A percentile compares a stretch with the other conserved stretches of the same genome.
Conservation (phyloP, 371 early-diverging fungal genomes). For the Apophysomyces elegans region DNA sequence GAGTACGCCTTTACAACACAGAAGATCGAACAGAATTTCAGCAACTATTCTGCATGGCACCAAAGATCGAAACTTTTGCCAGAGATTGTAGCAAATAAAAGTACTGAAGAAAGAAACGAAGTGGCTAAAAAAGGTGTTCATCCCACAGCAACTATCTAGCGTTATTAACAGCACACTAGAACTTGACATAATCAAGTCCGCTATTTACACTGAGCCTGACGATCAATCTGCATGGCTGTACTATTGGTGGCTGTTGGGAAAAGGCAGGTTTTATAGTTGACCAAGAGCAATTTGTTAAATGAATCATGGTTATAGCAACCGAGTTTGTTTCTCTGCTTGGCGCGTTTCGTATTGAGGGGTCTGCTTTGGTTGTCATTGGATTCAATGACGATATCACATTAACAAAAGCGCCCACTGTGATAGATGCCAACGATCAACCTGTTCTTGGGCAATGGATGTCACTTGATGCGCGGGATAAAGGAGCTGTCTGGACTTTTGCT, state of each 20-base stretch:
- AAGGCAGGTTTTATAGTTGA: constrained; percentile 38
- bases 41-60: constrained; percentile 98
- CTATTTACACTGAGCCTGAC: constrained; percentile 94
- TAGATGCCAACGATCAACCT: constrained; percentile 13
- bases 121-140: constrained; percentile 40
- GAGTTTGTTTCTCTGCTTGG: constrained; percentile 28
- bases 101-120: constrained; percentile 42
- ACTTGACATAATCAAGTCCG: constrained; percentile 82
- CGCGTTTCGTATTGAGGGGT: constrained; percentile 21
- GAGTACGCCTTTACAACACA: constrained; percentile 87
- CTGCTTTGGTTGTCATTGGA: constrained; percentile 19
- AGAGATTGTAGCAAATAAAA: constrained; percentile 51
- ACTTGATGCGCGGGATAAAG: constrained; percentile 15
- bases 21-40: constrained; percentile 89
- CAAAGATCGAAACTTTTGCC: constrained; percentile 85
- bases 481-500: constrained; percentile 33
- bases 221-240: constrained; percentile 98
- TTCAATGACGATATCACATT: constrained; percentile 33
- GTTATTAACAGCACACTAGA: constrained; percentile 46
- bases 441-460: constrained; percentile 23
- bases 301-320: constrained; percentile 13
- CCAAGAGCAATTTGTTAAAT: constrained; percentile 2
- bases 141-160: not conserved
- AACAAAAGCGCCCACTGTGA: constrained; percentile 15
- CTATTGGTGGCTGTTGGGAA: constrained; percentile 85